Base-by-base conservation (phyloP, 2,329 filamentous ascomycete genomes). In the Lachnum nothofagi region DNA sequence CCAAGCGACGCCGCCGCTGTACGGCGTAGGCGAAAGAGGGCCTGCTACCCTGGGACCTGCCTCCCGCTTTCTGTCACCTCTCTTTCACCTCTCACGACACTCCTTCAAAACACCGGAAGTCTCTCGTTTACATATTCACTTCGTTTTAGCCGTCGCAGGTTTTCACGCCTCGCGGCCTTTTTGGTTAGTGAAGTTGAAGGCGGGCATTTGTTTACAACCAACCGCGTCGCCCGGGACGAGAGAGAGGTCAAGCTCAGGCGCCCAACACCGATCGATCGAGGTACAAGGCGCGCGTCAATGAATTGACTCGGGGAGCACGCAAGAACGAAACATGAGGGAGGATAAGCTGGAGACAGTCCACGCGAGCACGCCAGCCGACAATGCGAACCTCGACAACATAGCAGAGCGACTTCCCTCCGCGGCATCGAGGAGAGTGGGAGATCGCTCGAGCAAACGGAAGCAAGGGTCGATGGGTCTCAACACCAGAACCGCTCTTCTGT, bases 301-400 rank as follows among this genome's bases (percentile, higher is more conserved):
- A 53, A 41, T 34, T 53, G 48, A 46, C n/a, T 14, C 14, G 41
- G 34, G 33, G 39, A 42, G 35, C 29, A 40, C 43, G 24, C 35
- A 46, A 53, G 49, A 53, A 41, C 51, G 51, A 59, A 63, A 52
- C 31, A 63, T 63, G 60, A 56, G 53, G 54, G 55, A 58, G 59
- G 58, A 56, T 17, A 46, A 24, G 17, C 17, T 27, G 44, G 48
- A 54, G 33, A 27, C 24, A 10, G 44, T 39, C 45, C 35, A 52
- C 54, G 44, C 57, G 34, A 49, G 31, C 42, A 54, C 38, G 40
- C 34, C 49, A 8, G 17, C 49, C 35, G 24, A 55, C 45, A 38
- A 61, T 61, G 58, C 40, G 25, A 46, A 27, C 20, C 23, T 31
- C 33, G 31, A 38, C 49, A 44, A 58, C 17, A 44, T 52, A 48